Evolutionary conservation across 495 filamentous ascomycete genomes (phyloP).

Genomic region (Copromyces sp.): DNA sequence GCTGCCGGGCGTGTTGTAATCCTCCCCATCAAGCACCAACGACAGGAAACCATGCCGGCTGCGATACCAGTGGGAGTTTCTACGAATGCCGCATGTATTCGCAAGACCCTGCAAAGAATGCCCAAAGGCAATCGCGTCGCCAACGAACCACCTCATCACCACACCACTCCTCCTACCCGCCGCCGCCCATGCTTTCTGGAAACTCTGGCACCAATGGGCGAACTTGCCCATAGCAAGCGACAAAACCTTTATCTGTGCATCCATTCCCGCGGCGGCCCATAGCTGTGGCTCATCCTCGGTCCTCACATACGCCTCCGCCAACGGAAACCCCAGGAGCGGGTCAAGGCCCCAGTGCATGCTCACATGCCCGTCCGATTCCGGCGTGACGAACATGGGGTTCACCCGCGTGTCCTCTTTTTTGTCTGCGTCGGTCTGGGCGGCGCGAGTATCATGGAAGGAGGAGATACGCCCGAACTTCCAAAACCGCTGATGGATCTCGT

Average conservation of each 20-base stretch:
- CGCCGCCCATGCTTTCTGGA: slow-evolving; percentile 1
- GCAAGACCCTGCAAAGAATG: slow-evolving; percentile 11
- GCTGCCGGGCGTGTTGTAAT: slow-evolving; percentile 1
- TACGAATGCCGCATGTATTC: neutral
- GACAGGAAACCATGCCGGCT: slow-evolving; percentile 1
- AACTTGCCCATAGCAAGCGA: slow-evolving; percentile 10
- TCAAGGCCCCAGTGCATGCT: slow-evolving; percentile 16
- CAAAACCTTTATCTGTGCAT: neutral
- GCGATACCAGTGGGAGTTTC: neutral
- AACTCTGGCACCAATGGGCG: slow-evolving; percentile 13
- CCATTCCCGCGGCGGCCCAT: neutral
- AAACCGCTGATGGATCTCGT: neutral
- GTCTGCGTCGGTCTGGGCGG: neutral
- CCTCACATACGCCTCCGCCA: slow-evolving; percentile 13
- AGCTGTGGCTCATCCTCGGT: neutral
- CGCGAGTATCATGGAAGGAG: too few relatives aligned
- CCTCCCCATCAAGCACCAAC: slow-evolving; percentile 7
- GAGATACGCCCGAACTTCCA: neutral
- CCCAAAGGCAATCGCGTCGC: slow-evolving; percentile 15
- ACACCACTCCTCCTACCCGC: slow-evolving; percentile 1
- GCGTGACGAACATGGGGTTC: slow-evolving; percentile 14
- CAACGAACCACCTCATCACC: slow-evolving; percentile 12
- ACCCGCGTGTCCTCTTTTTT: neutral
- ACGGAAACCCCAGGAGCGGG: slow-evolving; percentile 22
- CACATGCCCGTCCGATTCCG: neutral